Percentiles rank a stretch among this genome's conserved stretches.
These are phyloP conservation scores for Brassica hybrid DNA, from an alignment of 441 rosid genomes.

Conservation along the genomic window DNA sequence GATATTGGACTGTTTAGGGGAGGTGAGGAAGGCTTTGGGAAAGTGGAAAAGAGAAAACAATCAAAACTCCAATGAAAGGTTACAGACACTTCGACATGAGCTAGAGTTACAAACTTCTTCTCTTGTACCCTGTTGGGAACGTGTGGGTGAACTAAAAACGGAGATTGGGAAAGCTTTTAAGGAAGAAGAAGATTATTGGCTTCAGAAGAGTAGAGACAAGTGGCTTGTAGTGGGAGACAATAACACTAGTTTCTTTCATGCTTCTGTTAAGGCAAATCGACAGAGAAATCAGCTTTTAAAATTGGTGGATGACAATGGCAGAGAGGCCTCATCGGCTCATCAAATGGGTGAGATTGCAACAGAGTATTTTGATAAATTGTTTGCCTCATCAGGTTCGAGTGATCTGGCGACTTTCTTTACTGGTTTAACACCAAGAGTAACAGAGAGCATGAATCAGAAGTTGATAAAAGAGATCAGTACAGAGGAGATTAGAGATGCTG, in stretches of 20 bases:
- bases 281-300: no score
- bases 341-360: neutral
- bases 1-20: no score
- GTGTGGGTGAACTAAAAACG: neutral
- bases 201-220: neutral
- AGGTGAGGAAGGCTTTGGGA: no score
- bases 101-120: neutral
- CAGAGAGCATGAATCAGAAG: neutral
- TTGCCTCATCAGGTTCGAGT: no score
- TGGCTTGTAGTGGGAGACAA: neutral
- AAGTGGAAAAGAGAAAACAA: no score
- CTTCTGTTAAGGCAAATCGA: neutral
- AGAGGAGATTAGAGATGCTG: neutral
- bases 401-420: neutral
- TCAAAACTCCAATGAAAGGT: neutral
- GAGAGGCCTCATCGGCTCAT: no score
- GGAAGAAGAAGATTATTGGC: neutral
- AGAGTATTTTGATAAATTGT: neutral
- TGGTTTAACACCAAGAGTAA: neutral
- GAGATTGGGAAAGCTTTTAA: neutral
- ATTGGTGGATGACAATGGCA: no score
- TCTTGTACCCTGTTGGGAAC: neutral
- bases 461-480: no score
- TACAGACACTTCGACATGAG: neutral
- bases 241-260: neutral